Base-by-base conservation (phyloP, 257 asterid genomes). In the Jacaranda mimosifolia region DNA sequence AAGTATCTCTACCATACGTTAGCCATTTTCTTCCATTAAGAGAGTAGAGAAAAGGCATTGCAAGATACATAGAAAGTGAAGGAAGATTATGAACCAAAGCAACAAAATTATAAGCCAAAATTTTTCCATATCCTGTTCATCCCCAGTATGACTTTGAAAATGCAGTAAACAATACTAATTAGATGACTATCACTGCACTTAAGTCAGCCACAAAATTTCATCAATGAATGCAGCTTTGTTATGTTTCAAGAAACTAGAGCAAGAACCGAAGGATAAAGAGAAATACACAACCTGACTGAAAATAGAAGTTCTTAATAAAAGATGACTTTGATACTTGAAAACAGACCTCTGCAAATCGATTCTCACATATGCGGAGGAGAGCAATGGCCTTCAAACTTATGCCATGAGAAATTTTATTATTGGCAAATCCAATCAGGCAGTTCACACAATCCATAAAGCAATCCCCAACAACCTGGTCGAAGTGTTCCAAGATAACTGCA, bases 311-410 rank as follows among this genome's bases (percentile, higher is more conserved):
- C 51, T 53, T 57, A 68, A 13, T 42, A 48, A 69, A 70, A 63
- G 56, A 56, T 62, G 73, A 64, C 7, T 32, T 57, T 55, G 68
- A 55, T 77, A 72, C 59, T 42, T 59, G 58, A 32, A 66, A 59
- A 86, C 91, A 83, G 79, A 95, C 99, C 99, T 96, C 98, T 13
- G 97, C 96, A 80, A 96, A 96, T 69, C 99, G 98, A 89, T 96
- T 92, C 88, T 92, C 99, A 38, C 98, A 96, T 85, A 96, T 96
- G 68, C 96, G 98, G 74, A 96, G 97, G 63, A 96, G 97, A 76
- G 98, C 99, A 86, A 96, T 89, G 69, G 99, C 97, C 86, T 96
- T 96, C 89, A 96, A 96, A 81, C 99, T 96, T 83, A 92, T 90
- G 70, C 97, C 81, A 73, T 76, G 87, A 73, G 97, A 89, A 72